Percentiles rank a stretch among this genome's conserved stretches.
Conservation (phyloP, 352 stramenopile species). For the Stephanocyclus meneghinianus region DNA sequence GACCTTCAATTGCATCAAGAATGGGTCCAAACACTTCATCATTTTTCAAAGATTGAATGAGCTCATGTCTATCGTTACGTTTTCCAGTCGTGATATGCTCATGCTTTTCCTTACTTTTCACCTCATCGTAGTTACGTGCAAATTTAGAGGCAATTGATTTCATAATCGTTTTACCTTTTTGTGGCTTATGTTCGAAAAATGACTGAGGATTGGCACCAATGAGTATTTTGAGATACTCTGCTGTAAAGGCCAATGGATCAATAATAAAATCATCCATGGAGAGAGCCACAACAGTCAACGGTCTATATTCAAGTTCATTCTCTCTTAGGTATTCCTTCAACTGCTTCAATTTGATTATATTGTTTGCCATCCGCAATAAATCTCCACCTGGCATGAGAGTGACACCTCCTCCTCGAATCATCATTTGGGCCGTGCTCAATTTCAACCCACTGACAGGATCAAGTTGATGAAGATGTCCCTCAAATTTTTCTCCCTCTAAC, state of each 20-base stretch:
- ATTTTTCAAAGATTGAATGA: slow-evolving; percentile 10
- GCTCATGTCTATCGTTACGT: slow-evolving; percentile 1
- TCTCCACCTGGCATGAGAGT: slow-evolving; percentile 3
- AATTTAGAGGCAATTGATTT: slow-evolving; percentile 11
- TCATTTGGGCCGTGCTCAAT: slow-evolving; percentile 24
- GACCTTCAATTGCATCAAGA: slow-evolving; percentile 13
- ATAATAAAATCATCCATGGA: slow-evolving; percentile 22
- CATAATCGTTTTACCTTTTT: neutral
- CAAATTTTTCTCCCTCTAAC: slow-evolving; percentile 10
- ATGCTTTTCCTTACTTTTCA: neutral
- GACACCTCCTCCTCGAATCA: slow-evolving; percentile 17
- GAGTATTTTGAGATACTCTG: slow-evolving; percentile 4
- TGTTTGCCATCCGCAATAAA: slow-evolving; percentile 16
- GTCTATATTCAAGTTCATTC: neutral
- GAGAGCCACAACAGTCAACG: slow-evolving; percentile 4
- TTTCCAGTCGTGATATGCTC: slow-evolving; percentile 18
- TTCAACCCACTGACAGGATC: slow-evolving; percentile 9
- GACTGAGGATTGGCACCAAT: neutral
- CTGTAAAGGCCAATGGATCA: slow-evolving; percentile 17
- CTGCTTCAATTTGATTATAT: slow-evolving; percentile 14
- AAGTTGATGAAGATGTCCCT: slow-evolving; percentile 16
- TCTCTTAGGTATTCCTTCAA: neutral
- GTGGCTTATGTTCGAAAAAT: neutral
- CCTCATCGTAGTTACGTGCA: neutral
- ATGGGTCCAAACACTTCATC: slow-evolving; percentile 16